Percentiles rank a stretch among this genome's conserved stretches.
phyloP scores from a whole-genome alignment of 148 eudicot species.

The Rheum nobile region DNA sequence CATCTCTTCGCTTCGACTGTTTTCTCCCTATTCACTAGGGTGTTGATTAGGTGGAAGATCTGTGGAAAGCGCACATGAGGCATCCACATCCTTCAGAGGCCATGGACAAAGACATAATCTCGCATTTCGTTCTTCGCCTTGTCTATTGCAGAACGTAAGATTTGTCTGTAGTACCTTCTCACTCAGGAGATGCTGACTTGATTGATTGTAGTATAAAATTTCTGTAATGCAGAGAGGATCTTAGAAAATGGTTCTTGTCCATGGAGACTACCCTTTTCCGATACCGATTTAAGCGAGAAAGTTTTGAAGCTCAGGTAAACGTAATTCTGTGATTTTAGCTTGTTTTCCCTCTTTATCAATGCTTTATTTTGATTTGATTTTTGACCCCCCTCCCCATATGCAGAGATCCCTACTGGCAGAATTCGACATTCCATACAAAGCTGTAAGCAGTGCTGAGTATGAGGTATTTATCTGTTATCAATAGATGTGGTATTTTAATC shows the following conservation, averaged over 20 bases:
- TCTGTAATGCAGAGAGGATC: conserved; percentile 49
- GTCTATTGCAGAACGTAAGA: conserved; percentile 88
- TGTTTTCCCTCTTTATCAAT: background rate
- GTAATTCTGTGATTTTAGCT: background rate
- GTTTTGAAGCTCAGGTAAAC: conserved; percentile 52
- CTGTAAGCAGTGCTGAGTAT: conserved; percentile 47
- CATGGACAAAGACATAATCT: conserved; percentile 69
- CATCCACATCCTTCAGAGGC: conserved; percentile 52
- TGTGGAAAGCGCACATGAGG: conserved; percentile 64
- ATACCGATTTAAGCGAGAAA: conserved; percentile 45
- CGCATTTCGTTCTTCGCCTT: conserved; percentile 92
- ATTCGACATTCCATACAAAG: conserved; percentile 62
- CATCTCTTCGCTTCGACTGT: conserved; percentile 8
- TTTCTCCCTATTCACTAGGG: background rate
- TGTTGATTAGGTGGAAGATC: conserved; percentile 36
- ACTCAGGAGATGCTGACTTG: background rate
- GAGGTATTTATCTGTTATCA: conserved; percentile 38
- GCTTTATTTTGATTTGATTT: background rate
- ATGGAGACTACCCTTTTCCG: conserved; percentile 84
- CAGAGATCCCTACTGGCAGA: conserved; percentile 59
- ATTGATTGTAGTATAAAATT: background rate
- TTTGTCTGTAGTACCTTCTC: conserved; percentile 13
- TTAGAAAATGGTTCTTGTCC: conserved; percentile 88
- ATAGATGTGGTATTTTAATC: background rate
- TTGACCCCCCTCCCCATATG: background rate